Evolutionary conservation across 495 filamentous ascomycete genomes (phyloP).

Genomic region (Podospora pseudopauciseta): DNA sequence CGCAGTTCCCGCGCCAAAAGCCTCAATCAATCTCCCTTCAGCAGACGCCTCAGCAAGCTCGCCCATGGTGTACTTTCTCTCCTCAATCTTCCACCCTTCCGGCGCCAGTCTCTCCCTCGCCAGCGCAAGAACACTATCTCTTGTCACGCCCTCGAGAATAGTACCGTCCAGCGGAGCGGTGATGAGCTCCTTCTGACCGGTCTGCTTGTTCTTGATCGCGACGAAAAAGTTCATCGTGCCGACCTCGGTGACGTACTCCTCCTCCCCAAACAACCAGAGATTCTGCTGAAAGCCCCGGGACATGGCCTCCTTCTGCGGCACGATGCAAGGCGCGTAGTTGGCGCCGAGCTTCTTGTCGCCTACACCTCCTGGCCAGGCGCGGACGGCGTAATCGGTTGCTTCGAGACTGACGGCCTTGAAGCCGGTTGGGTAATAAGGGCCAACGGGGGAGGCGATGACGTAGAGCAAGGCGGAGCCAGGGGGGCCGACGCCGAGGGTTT

Average conservation of each 20-base stretch:
- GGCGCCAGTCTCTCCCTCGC: slow-evolving; percentile 75
- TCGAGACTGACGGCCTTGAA: slow-evolving; percentile 95
- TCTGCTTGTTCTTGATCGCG: slow-evolving; percentile 72
- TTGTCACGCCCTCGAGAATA: slow-evolving; percentile 91
- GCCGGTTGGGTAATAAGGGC: slow-evolving; percentile 95
- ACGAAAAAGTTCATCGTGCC: slow-evolving; percentile 98
- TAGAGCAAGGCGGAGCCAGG: slow-evolving; percentile 88
- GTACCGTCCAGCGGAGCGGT: slow-evolving; percentile 94
- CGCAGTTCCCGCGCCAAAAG: slow-evolving; percentile 90
- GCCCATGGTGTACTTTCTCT: slow-evolving; percentile 85
- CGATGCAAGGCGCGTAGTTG: slow-evolving; percentile 95
- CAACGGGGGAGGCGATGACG: slow-evolving; percentile 93
- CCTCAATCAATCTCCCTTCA: slow-evolving; percentile 85
- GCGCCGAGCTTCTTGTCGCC: slow-evolving; percentile 97
- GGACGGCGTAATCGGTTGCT: slow-evolving; percentile 90
- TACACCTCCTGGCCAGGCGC: slow-evolving; percentile 95
- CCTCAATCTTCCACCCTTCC: slow-evolving; percentile 83
- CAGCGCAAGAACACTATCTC: slow-evolving; percentile 79
- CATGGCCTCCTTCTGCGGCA: slow-evolving; percentile 88
- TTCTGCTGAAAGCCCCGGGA: slow-evolving; percentile 94
- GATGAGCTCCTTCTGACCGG: slow-evolving; percentile 81
- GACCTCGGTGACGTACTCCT: slow-evolving; percentile 92
- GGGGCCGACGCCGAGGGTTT: slow-evolving; percentile 83
- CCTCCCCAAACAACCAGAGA: slow-evolving; percentile 91
- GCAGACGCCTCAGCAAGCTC: slow-evolving; percentile 74